These are phyloP conservation scores for Epithele typhae DNA, from an alignment of 768 basidiomycete species.

Conservation along the genomic window DNA sequence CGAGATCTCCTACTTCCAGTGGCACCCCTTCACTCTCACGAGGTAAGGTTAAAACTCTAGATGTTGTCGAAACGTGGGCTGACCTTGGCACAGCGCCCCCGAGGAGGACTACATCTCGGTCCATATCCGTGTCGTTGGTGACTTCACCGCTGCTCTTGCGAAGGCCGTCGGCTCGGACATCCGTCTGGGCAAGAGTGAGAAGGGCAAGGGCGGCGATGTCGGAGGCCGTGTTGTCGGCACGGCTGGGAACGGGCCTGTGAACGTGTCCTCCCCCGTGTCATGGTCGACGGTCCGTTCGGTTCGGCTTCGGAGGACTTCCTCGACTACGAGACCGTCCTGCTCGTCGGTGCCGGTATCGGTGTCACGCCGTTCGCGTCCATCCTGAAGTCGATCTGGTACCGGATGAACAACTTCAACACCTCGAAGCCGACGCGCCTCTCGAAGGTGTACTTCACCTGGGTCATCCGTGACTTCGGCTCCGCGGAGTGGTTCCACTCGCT, in stretches of 20 bases:
- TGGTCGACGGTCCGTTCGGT: constrained; percentile 97
- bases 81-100: constrained; percentile 55
- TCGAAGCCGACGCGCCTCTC: constrained; percentile 77
- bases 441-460: constrained; percentile 94
- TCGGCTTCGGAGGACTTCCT: constrained; percentile 88
- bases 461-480: constrained; percentile 87
- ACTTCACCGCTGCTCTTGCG: constrained; percentile 83
- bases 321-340: constrained; percentile 83
- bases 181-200: constrained; percentile 42
- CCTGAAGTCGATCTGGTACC: constrained; percentile 92
- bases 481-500: constrained; percentile 96
- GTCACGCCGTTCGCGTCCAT: constrained; percentile 95
- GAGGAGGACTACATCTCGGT: constrained; percentile 95
- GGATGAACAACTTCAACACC: constrained; percentile 82
- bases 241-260: constrained; percentile 52
- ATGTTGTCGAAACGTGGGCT: not conserved
- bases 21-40: constrained; percentile 96
- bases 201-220: constrained; percentile 33
- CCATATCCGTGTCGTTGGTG: constrained; percentile 89
- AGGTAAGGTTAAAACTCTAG: constrained; percentile 37
- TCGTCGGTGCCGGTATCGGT: constrained; percentile 94
- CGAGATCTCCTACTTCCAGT: constrained; percentile 91
- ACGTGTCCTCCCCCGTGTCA: constrained; percentile 82
- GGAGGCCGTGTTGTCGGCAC: constrained; percentile 63
- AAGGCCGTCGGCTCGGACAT: constrained; percentile 84